Conservation (phyloP, 495 filamentous ascomycete genomes). For the Talaromyces adpressus region DNA sequence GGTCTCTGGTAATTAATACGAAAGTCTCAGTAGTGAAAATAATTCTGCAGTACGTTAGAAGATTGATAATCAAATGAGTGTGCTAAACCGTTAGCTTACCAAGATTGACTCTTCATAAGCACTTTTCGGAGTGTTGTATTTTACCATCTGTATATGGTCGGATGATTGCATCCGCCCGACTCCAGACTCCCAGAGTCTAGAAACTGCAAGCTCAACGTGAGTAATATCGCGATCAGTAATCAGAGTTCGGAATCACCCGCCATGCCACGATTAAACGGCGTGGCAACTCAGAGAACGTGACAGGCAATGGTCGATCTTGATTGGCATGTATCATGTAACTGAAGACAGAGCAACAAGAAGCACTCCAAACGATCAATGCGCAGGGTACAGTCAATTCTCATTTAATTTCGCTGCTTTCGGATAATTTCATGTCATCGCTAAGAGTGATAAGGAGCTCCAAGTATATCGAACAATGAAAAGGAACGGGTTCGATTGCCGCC, state of each 20-base stretch:
- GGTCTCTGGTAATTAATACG: not conserved
- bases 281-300: not conserved
- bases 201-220: not conserved
- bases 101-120: not conserved
- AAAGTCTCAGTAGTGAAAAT: not conserved
- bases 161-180: not conserved
- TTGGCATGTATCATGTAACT: not conserved
- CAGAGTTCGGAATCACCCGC: not conserved
- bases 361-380: not conserved
- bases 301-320: not conserved
- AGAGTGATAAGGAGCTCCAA: not conserved
- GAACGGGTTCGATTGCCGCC: not conserved
- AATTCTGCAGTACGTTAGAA: not conserved
- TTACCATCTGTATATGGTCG: not conserved
- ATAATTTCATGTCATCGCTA: not conserved
- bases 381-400: not conserved
- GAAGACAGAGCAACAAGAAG: not conserved
- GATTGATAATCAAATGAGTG: not conserved
- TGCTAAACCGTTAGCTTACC: not conserved
- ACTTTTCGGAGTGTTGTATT: not conserved
- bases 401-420: not conserved
- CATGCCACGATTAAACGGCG: not conserved
- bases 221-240: not conserved
- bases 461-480: not conserved
- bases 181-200: not conserved